Evolutionary conservation across 805 yeast genomes (phyloP).

Genomic region (Ogataea neopini): DNA sequence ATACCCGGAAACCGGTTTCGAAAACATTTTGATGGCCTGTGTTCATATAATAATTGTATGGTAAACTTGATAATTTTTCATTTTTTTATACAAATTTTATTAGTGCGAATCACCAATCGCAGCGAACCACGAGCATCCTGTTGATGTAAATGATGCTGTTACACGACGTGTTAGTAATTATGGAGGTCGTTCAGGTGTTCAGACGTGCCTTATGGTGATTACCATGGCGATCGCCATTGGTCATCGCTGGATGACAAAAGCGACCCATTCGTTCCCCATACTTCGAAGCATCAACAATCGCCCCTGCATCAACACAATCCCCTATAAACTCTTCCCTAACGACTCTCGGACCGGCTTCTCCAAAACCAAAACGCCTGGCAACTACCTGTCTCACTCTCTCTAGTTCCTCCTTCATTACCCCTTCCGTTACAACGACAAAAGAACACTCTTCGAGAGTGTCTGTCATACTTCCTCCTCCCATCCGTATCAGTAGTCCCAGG

Average conservation of each 20-base stretch:
- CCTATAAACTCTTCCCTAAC: slow-evolving; percentile 38
- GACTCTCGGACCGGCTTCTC: slow-evolving; percentile 35
- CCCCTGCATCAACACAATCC: slow-evolving; percentile 30
- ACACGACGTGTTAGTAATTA: no score
- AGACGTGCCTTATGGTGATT: no score
- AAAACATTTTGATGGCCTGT: not conserved
- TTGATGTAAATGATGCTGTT: no score
- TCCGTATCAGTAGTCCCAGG: slow-evolving; percentile 32
- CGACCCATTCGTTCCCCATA: slow-evolving; percentile 8
- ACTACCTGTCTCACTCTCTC: not conserved
- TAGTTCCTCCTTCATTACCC: slow-evolving; percentile 3
- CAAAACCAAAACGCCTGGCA: slow-evolving; percentile 8
- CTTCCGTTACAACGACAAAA: slow-evolving; percentile 37
- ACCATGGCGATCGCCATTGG: no score
- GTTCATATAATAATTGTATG: no score
- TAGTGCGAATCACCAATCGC: not conserved
- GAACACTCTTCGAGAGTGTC: slow-evolving; percentile 34
- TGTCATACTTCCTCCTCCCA: slow-evolving; percentile 47
- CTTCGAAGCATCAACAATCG: slow-evolving; percentile 18
- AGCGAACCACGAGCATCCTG: no score
- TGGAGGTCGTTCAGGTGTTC: no score
- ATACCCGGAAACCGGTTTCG: not conserved
- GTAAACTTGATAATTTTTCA: not conserved
- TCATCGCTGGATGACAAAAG: no score
- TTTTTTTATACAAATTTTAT: not conserved